These are phyloP conservation scores for Trametes versicolor DNA, from an alignment of 1,284 basidiomycete species.

Conservation along the genomic window DNA sequence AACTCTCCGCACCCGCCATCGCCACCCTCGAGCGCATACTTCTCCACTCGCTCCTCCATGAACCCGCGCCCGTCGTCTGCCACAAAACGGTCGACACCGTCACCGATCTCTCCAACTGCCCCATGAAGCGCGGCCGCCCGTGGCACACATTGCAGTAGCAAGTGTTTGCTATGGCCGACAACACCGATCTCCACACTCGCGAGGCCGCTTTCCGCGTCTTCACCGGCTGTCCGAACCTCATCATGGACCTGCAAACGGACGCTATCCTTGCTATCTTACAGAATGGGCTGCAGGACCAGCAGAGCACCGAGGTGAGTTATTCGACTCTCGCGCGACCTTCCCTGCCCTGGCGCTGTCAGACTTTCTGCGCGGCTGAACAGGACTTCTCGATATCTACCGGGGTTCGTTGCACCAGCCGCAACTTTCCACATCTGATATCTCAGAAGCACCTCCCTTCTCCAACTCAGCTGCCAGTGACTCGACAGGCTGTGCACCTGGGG, in stretches of 20 bases:
- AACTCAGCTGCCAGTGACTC: too few relatives aligned
- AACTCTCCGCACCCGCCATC: constrained; percentile 70
- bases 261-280: constrained; percentile 70
- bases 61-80: constrained; percentile 64
- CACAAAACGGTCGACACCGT: constrained; percentile 78
- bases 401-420: too few relatives aligned
- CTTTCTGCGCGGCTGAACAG: not conserved
- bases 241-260: constrained; percentile 77
- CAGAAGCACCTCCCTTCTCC: too few relatives aligned
- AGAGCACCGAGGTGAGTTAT: constrained; percentile 65
- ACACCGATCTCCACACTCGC: constrained; percentile 50
- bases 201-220: constrained; percentile 74
- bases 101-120: constrained; percentile 76
- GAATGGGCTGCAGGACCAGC: constrained; percentile 68
- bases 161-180: constrained; percentile 70
- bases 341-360: too few relatives aligned
- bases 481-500: too few relatives aligned
- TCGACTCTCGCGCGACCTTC: not conserved
- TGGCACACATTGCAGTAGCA: constrained; percentile 83
- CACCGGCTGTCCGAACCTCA: constrained; percentile 72
- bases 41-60: constrained; percentile 71
- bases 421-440: too few relatives aligned
- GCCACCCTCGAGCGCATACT: constrained; percentile 75
- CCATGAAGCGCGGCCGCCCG: constrained; percentile 75
- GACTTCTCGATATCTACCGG: too few relatives aligned